Evolutionary conservation across 2,329 filamentous ascomycete species (phyloP), one percentile per base, ranked within the genome.

Genomic region (Alternaria panax): DNA sequence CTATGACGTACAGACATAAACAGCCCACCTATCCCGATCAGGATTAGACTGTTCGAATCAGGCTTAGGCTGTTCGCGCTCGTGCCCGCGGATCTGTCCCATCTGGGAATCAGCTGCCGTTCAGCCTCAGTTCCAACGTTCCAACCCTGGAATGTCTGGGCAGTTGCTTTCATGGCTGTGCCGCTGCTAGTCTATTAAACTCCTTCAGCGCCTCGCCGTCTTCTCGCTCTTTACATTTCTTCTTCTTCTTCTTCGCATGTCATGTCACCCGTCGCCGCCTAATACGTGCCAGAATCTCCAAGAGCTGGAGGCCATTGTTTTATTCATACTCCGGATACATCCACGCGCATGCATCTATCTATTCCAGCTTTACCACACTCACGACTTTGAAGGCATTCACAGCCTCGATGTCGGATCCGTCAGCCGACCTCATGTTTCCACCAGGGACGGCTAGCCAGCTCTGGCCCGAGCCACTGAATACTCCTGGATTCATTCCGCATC

Each of bases 401-500:
- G 12, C 30, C 20, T 48, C 20, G 9, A 34, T 48, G 30, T 24
- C 28, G 22, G 14, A 48, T 16, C 25, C 25, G 30, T 40, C 34
- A 36, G 7, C 28, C 28, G n/a, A 54, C 4, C 30, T 46, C 42
- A 42, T 42, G 24, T n/a, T 38, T 28, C 11, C 36, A 12, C 38
- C 16, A n/a, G 20, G 6, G 4, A 20, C 34, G 25, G 5, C 22
- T 2, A 24, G 42, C 38, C 52, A 63, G 25, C 50, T 67, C n/a
- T 70, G 69, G 69, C 57, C 69, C 5, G 71, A 75, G 42, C 63
- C 70, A 6, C 48, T 73, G 9, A 60, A 69, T 34, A 69, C 69
- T 2, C 67, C 69, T 16, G 72, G 70, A 7, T 60, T 68, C 7
- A 51, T 75, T 3, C 72, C 72, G 9, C 57, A 30, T 5, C 68